Evolutionary conservation across 2,329 filamentous ascomycete species (phyloP), one percentile per base, ranked within the genome.

Genomic region (Aureobasidium mangrovei): DNA sequence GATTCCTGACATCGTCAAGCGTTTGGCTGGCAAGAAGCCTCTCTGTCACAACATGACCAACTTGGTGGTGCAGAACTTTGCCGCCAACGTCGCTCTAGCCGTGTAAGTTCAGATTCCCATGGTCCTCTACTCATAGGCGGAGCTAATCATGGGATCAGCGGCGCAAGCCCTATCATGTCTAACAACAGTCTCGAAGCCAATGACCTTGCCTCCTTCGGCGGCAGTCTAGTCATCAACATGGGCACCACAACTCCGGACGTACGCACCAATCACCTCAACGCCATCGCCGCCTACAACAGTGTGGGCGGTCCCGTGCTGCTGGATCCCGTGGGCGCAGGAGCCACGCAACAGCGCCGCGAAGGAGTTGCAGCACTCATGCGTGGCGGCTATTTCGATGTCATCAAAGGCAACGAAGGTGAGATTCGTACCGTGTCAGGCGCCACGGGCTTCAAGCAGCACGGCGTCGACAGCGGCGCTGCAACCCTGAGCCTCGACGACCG

Each of bases 1-100:
- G 38, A 62, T 62, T 7, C 66, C 67, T 31, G 54, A 32, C 3
- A 60, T 69, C 18, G 74, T 94, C 41, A 74, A 73, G 56, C 74
- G 76, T 4, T 78, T 95, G 45, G 80, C 80, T 4, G 67, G 74
- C 2, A 75, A 71, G 41, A 84, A 80, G 55, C 90, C 91, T 0
- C 77, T 97, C 26, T 86, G 86, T 48, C 91, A 97, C 72, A 96
- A 95, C 71, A 97, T 97, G 88, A 97, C 93, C 52, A 97, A 97
- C 67, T 77, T 91, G 51, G 91, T 97, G 0, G 91, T 96, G 26
- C 90, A 95, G 65, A 95, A 96, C 71, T 87, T 97, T 64, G 88
- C 91, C 12, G 91, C 93, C 51, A 96, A 95, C 65, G 85, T 96
- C 3, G 89, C 88, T 38, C 78, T 96, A 12, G 82, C 85, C 33